Evolutionary conservation across 2,329 filamentous ascomycete species (phyloP).

Genomic region (Hypoxylon sp.): DNA sequence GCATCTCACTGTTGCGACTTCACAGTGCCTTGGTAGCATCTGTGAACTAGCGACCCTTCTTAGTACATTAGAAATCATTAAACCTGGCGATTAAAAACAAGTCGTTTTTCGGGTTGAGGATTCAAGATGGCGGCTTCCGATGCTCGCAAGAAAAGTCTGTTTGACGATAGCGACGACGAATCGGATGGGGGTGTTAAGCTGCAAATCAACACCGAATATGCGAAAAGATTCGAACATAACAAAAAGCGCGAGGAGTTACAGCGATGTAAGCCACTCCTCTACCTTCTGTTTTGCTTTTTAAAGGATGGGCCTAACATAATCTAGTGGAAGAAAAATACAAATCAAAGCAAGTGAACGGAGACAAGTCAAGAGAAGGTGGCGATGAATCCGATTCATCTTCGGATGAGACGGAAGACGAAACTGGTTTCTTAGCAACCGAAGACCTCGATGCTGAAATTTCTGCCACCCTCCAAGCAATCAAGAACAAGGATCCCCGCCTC

Average conservation of each 20-base stretch:
- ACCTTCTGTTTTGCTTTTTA: background rate
- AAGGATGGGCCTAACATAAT: slow-evolving; percentile 28
- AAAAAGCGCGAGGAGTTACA: slow-evolving; percentile 94
- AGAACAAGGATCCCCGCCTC: slow-evolving; percentile 89
- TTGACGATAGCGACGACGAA: slow-evolving; percentile 71
- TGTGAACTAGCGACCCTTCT: background rate
- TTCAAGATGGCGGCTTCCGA: slow-evolving; percentile 53
- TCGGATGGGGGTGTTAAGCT: slow-evolving; percentile 67
- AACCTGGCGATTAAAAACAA: background rate
- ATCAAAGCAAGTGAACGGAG: slow-evolving; percentile 61
- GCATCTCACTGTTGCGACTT: slow-evolving; percentile 5
- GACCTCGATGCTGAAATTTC: slow-evolving; percentile 89
- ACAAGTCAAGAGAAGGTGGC: slow-evolving; percentile 62
- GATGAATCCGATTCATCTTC: slow-evolving; percentile 76
- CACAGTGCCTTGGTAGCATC: background rate
- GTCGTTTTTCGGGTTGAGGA: slow-evolving; percentile 1
- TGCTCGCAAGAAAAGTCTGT: slow-evolving; percentile 63
- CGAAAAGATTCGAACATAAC: slow-evolving; percentile 92
- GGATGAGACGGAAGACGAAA: slow-evolving; percentile 90
- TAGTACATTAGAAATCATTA: background rate
- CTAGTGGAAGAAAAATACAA: slow-evolving; percentile 90
- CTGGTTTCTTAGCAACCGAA: slow-evolving; percentile 87
- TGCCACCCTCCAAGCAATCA: slow-evolving; percentile 88
- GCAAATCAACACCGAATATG: slow-evolving; percentile 92
- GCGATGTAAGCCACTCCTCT: slow-evolving; percentile 65